phyloP scores from a whole-genome alignment of 202 grass and related monocot genomes.

The Bolboschoenoplectus hybrid region DNA sequence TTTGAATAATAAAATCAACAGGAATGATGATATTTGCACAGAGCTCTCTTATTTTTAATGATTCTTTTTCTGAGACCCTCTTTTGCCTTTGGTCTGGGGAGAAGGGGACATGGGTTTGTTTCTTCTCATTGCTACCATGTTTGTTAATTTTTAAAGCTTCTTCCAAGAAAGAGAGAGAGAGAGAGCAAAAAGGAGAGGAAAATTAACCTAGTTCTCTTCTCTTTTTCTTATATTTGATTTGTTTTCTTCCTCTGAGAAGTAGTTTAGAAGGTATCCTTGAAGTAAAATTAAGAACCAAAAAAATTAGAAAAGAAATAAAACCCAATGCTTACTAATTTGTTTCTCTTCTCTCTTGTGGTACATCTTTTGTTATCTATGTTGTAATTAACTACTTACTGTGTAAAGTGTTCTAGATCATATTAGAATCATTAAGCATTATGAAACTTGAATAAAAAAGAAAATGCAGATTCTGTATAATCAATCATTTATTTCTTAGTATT shows the following conservation, averaged over 20 bases:
- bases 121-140: slow-evolving; percentile 29
- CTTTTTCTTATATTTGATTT: slow-evolving; percentile 3
- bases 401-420: neutral
- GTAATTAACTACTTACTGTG: neutral
- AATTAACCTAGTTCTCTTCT: neutral
- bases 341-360: neutral
- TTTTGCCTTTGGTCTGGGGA: slow-evolving; percentile 24
- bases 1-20: too few relatives aligned
- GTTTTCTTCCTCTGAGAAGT: neutral
- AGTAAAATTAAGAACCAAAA: neutral
- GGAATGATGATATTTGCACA: too few relatives aligned
- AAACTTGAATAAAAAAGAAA: neutral
- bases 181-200: neutral
- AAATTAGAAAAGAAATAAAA: neutral
- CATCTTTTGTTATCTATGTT: neutral
- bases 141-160: slow-evolving; percentile 16
- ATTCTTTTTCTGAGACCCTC: neutral
- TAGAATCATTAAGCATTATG: neutral
- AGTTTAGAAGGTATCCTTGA: neutral
- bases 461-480: neutral
- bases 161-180: slow-evolving; percentile 15
- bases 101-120: slow-evolving; percentile 36
- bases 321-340: neutral
- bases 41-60: too few relatives aligned
- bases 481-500: neutral